These are phyloP conservation scores for Lenzites betulinus DNA, from an alignment of 768 basidiomycete genomes.

Conservation along the genomic window DNA sequence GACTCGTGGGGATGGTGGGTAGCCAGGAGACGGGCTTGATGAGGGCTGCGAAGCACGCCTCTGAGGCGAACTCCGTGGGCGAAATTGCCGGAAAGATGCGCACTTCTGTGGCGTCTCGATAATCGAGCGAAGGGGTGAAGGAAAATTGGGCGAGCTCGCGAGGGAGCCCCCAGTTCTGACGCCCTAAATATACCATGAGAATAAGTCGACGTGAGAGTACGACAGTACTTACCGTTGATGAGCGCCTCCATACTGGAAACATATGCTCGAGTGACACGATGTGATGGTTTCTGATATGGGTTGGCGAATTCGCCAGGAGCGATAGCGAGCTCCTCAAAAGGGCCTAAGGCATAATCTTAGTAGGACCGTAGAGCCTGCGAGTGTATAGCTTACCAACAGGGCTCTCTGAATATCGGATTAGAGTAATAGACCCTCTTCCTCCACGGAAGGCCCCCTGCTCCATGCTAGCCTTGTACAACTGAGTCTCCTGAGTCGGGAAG, in stretches of 20 bases:
- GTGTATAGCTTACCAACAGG: constrained; percentile 8
- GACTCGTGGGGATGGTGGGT: constrained; percentile 12
- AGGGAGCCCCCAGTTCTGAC: constrained; percentile 18
- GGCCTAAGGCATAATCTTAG: neutral
- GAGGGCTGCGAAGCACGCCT: constrained; percentile 16
- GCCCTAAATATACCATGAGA: neutral
- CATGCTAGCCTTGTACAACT: constrained; percentile 9
- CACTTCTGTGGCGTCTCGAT: constrained; percentile 11
- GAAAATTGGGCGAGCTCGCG: constrained; percentile 22
- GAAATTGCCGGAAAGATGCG: constrained; percentile 18
- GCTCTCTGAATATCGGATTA: constrained; percentile 9
- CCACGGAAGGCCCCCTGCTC: constrained; percentile 10
- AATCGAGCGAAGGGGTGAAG: constrained; percentile 16
- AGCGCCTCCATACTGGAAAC: constrained; percentile 15
- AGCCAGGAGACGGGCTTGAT: constrained; percentile 18
- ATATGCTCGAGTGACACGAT: constrained; percentile 19
- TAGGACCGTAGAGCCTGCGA: too few species aligned
- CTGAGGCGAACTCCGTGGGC: constrained; percentile 5
- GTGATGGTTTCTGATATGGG: constrained; percentile 6
- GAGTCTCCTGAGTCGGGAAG: constrained; percentile 16
- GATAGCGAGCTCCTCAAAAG: constrained; percentile 16
- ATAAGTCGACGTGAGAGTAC: too few species aligned
- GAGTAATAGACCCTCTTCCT: constrained; percentile 11
- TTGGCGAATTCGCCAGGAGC: constrained; percentile 17
- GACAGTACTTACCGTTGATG: constrained; percentile 1